phyloP scores from a whole-genome alignment of 371 early-diverging fungal genomes.

The Apophysomyces sp. region DNA sequence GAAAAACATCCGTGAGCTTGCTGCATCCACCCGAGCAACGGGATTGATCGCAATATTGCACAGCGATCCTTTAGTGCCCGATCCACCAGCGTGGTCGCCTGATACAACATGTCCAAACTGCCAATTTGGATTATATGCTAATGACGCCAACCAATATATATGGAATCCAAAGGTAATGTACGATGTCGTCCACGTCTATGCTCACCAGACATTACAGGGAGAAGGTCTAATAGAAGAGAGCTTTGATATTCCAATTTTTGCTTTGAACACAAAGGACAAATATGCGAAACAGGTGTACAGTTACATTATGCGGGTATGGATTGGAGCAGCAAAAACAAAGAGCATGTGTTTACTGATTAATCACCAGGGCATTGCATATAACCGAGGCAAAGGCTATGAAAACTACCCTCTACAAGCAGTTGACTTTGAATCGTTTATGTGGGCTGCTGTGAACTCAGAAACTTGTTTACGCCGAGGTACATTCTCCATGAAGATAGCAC shows the following conservation, averaged over 20 bases:
- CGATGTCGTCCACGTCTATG: neutral
- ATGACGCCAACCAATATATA: slow-evolving; percentile 40
- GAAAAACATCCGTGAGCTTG: slow-evolving; percentile 20
- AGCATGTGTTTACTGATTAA: neutral
- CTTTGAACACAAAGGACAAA: slow-evolving; percentile 49
- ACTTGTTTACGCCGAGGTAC: slow-evolving; percentile 72
- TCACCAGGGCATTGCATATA: slow-evolving; percentile 25
- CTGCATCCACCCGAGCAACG: slow-evolving; percentile 13
- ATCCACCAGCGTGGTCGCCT: slow-evolving; percentile 46
- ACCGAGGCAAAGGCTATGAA: slow-evolving; percentile 43
- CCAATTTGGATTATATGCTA: slow-evolving; percentile 69
- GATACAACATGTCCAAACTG: slow-evolving; percentile 73
- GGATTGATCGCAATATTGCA: slow-evolving; percentile 28
- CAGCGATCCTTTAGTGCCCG: neutral
- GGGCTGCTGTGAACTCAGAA: slow-evolving; percentile 63
- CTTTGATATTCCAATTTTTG: slow-evolving; percentile 72
- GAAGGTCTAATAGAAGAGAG: slow-evolving; percentile 50
- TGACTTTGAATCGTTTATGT: slow-evolving; percentile 74
- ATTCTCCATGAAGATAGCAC: neutral
- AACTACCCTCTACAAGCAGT: slow-evolving; percentile 67
- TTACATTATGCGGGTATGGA: slow-evolving; percentile 1
- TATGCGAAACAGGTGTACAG: neutral
- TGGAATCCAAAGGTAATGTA: slow-evolving; percentile 68
- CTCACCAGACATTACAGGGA: slow-evolving; percentile 38
- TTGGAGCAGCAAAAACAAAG: neutral